Percentiles rank a stretch among this genome's conserved stretches.
phyloP scores from a whole-genome alignment of 129 eudicot genomes.

The Artemisia tridentata region DNA sequence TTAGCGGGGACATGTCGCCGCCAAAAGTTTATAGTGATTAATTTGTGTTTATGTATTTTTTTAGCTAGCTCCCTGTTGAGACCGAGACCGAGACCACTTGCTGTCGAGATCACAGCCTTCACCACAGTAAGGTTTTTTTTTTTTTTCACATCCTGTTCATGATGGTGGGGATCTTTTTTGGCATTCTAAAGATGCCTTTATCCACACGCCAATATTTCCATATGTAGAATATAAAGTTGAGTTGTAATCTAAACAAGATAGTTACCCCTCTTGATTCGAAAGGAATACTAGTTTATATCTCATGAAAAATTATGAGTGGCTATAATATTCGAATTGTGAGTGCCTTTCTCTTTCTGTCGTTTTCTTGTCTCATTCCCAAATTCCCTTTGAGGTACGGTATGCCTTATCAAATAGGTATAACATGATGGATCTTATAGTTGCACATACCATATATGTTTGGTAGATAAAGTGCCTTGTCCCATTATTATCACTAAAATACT shows the following conservation, averaged over 20 bases:
- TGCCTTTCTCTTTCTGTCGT: too few relatives aligned
- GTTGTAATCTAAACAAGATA: slow-evolving; percentile 10
- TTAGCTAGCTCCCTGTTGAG: too few relatives aligned
- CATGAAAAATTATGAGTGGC: slow-evolving; percentile 4
- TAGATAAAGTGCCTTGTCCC: not conserved
- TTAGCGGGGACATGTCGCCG: too few relatives aligned
- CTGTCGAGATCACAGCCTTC: too few relatives aligned
- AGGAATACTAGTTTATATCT: slow-evolving; percentile 12
- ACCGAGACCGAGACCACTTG: too few relatives aligned
- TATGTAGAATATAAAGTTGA: slow-evolving; percentile 23
- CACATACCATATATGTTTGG: not conserved
- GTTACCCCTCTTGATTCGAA: slow-evolving; percentile 16
- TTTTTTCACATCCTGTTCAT: too few relatives aligned
- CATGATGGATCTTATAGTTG: not conserved
- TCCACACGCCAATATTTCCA: slow-evolving; percentile 30
- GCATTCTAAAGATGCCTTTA: slow-evolving; percentile 29
- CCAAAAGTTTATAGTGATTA: too few relatives aligned
- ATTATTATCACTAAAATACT: too few relatives aligned
- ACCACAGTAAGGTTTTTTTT: too few relatives aligned
- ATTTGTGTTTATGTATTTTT: too few relatives aligned
- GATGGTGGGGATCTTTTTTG: slow-evolving; percentile 24
- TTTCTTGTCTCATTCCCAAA: slow-evolving; percentile 4
- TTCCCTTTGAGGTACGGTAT: slow-evolving; percentile 23
- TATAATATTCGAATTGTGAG: slow-evolving; percentile 7
- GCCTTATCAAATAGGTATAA: not conserved